Evolutionary conservation across 2,329 filamentous ascomycete genomes (phyloP), one percentile per base, ranked within the genome.

Genomic region (Aspergillus sclerotialis): DNA sequence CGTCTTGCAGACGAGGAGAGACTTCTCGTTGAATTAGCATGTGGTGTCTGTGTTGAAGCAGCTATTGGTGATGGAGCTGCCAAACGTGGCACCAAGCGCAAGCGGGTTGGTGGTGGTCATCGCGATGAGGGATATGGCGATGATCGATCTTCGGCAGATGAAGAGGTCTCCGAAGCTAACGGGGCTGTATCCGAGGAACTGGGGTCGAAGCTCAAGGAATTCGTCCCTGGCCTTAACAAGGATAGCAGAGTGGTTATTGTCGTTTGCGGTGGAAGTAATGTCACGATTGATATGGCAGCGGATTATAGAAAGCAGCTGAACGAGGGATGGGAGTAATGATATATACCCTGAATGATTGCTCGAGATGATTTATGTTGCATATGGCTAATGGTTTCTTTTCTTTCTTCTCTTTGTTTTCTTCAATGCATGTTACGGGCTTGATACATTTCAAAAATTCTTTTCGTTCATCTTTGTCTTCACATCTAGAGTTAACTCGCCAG

Each of bases 1-100:
- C 70, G 76, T 15, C 80, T 95, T 42, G 81, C 85, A 7, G 84
- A 95, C 45, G 87, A 94, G 40, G 84, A 89, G 48, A 68, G 83
- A 16, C 64, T 90, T 37, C 67, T 94, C 37, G 85, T 94, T 3
- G 90, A 96, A 65, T 69, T 82, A 23, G 80, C 88, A 0, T 95
- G 90, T 56, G 88, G 89, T 1, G 87, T 90, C 5, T 83, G 82
- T 33, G 63, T 94, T 9, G 85, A 66, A 38, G 62, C 60, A 19
- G 62, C 56, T 8, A 45, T 66, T 30, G 62, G 61, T 30, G 55
- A 58, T 39, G 51, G 51, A 10, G 40, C 39, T 7, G 19, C 7
- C 8, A 12, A 28, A 13, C 26, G 26, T 12, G 13, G 26, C 10
- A 12, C 12, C 3, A 58, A 58, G 46, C 48, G 55, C 8, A 60